These are phyloP conservation scores for Phytophthora brassicae DNA, from an alignment of 352 stramenopile species.

Conservation along the genomic window DNA sequence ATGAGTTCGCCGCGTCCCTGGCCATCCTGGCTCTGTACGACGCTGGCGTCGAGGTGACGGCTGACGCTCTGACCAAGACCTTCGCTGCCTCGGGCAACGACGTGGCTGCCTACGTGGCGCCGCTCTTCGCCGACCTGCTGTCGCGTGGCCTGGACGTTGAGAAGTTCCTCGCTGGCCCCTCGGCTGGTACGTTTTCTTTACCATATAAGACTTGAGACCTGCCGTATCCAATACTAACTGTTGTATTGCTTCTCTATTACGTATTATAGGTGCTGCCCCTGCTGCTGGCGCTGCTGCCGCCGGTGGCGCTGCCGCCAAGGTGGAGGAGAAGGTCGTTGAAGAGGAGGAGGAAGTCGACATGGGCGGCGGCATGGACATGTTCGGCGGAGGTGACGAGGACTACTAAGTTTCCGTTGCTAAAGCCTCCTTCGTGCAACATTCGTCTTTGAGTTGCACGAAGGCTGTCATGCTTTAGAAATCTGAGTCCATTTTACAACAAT, in stretches of 20 bases:
- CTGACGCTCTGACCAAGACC: constrained; percentile 74
- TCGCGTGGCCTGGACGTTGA: constrained; percentile 80
- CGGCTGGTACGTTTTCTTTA: constrained; percentile 52
- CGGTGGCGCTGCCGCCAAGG: constrained; percentile 41
- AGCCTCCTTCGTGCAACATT: neutral
- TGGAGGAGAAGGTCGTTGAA: constrained; percentile 67
- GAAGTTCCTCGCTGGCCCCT: constrained; percentile 88
- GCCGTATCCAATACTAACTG: neutral
- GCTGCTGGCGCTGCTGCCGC: constrained; percentile 54
- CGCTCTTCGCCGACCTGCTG: constrained; percentile 86
- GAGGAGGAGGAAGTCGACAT: constrained; percentile 89
- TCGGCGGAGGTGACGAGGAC: constrained; percentile 77
- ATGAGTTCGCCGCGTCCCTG: constrained; percentile 85
- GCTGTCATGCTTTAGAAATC: neutral
- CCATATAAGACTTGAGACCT: neutral
- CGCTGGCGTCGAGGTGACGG: constrained; percentile 70
- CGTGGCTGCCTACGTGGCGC: constrained; percentile 74
- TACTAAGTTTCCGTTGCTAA: constrained; percentile 60
- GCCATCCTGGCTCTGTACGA: constrained; percentile 82
- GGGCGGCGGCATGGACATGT: constrained; percentile 86
- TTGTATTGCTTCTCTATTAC: neutral
- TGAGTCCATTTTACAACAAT: too few relatives aligned
- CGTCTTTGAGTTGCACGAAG: neutral
- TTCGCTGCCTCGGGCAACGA: constrained; percentile 80
- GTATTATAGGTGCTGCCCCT: constrained; percentile 48